Evolutionary conservation across 176 grass and related monocot genomes (phyloP).

Genomic region (Carex parvula): DNA sequence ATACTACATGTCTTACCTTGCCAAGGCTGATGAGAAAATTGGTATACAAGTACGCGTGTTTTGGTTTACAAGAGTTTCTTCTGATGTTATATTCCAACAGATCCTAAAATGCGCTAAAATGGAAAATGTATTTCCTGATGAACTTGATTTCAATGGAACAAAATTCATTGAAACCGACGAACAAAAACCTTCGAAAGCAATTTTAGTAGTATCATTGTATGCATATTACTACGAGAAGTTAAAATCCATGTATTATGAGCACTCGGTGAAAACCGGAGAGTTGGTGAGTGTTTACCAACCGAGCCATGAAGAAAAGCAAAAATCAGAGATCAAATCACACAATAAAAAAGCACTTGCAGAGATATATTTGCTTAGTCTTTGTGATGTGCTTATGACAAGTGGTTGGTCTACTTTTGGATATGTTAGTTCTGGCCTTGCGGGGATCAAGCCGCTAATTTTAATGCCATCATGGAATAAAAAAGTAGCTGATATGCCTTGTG

Average conservation of each 20-base stretch:
- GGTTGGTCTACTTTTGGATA: conserved; percentile 50
- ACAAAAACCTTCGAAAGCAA: conserved; percentile 1
- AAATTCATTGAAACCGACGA: neutral
- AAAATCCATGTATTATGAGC: conserved; percentile 41
- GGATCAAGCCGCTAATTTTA: conserved; percentile 28
- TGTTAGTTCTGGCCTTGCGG: conserved; percentile 33
- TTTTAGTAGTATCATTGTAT: conserved; percentile 37
- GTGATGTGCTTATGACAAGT: conserved; percentile 35
- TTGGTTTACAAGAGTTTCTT: neutral
- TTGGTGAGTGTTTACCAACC: conserved; percentile 46
- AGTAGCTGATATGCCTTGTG: neutral
- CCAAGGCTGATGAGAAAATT: conserved; percentile 34
- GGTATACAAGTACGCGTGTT: conserved; percentile 57
- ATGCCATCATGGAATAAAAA: neutral
- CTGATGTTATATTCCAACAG: conserved; percentile 22
- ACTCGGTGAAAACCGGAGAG: conserved; percentile 38
- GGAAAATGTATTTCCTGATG: conserved; percentile 38
- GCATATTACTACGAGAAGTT: conserved; percentile 55
- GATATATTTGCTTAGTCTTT: conserved; percentile 59
- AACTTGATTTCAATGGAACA: neutral
- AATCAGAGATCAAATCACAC: conserved; percentile 23
- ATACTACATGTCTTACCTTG: conserved; percentile 50
- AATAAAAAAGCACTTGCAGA: conserved; percentile 61
- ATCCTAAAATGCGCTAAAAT: conserved; percentile 21
- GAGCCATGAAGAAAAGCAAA: conserved; percentile 52